A percentile compares a stretch with the other conserved stretches of the same genome.
phyloP scores from a whole-genome alignment of 2,329 filamentous ascomycete species.

The Sporothrix humicola region DNA sequence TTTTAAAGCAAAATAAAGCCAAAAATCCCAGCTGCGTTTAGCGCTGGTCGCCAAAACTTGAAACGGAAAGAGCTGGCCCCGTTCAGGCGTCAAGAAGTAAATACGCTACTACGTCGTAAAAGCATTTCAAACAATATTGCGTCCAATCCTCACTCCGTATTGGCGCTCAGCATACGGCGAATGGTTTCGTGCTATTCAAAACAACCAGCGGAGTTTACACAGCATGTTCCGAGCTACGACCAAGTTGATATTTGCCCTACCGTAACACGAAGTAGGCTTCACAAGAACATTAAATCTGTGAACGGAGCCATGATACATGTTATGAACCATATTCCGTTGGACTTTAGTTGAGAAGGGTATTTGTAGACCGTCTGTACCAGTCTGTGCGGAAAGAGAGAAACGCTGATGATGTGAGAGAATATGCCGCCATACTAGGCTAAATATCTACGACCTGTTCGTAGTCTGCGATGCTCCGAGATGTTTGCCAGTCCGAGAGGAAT shows the following conservation, averaged over 20 bases:
- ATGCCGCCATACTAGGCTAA: too few species aligned
- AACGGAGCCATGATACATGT: too few species aligned
- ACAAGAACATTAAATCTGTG: too few species aligned
- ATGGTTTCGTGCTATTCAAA: background rate
- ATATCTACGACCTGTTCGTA: too few species aligned
- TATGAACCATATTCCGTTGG: too few species aligned
- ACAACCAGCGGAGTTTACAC: background rate
- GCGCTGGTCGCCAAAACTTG: background rate
- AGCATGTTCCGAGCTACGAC: background rate
- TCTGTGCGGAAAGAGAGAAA: too few species aligned
- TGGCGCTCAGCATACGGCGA: background rate
- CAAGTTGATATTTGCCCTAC: background rate
- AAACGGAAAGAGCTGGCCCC: conserved; percentile 15
- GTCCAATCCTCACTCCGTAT: conserved; percentile 1
- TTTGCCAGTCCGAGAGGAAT: too few species aligned
- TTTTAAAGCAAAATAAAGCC: conserved; percentile 13
- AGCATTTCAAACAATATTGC: background rate
- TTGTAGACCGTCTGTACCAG: too few species aligned
- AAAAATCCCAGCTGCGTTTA: conserved; percentile 17
- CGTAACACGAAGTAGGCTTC: too few species aligned
- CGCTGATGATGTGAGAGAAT: too few species aligned
- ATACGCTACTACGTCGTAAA: background rate
- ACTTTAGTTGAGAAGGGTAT: too few species aligned
- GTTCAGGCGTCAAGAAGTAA: background rate
- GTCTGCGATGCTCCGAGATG: too few species aligned